Base-by-base conservation (phyloP, 75 land plant species). In the Isoetes taiwanensis region DNA sequence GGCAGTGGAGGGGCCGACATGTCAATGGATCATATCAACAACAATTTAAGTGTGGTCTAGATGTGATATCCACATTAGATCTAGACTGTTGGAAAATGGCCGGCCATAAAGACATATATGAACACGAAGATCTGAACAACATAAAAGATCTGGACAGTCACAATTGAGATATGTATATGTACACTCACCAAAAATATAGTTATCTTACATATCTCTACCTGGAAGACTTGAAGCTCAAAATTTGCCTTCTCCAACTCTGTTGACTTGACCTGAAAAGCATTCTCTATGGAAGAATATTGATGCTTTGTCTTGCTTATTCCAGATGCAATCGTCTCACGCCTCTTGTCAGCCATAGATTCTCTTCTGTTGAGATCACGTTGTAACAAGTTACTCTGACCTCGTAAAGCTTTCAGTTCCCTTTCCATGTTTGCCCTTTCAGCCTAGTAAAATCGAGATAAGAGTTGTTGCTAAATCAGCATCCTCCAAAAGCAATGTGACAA, bases 351-450 rank as follows among this genome's bases (percentile, higher is more conserved):
- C 42, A 78, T n/a, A 46, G 82, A 81, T 10, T 81, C 85, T 33
- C 76, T 76, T 66, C 71, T 82, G 65, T 32, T 56, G 9, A 82
- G 70, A 54, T 75, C 82, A 40, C 82, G 82, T 40, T 79, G 79
- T 46, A 86, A 71, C 30, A 77, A 55, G 34, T 64, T 56, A 35
- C 65, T 79, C 59, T 86, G 86, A 24, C 73, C 62, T 17, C 61
- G 72, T 52, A 86, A 56, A 8, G 37, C 66, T 37, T 82, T 86
- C 28, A 75, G 32, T 56, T 86, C 86, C 56, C 83, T 48, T 30
- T 82, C 91, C 43, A 70, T 72, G 56, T 58, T 61, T 38, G 79
- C 76, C 72, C 73, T 86, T 59, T 82, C 91, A 62, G 87, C 68
- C 91, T 86, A 54, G 21, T 19, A 8, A 46, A n/a, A 37, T 37